These are phyloP conservation scores for Diaporthe citrichinensis DNA, from an alignment of 2,329 filamentous ascomycete genomes.

Conservation along the genomic window DNA sequence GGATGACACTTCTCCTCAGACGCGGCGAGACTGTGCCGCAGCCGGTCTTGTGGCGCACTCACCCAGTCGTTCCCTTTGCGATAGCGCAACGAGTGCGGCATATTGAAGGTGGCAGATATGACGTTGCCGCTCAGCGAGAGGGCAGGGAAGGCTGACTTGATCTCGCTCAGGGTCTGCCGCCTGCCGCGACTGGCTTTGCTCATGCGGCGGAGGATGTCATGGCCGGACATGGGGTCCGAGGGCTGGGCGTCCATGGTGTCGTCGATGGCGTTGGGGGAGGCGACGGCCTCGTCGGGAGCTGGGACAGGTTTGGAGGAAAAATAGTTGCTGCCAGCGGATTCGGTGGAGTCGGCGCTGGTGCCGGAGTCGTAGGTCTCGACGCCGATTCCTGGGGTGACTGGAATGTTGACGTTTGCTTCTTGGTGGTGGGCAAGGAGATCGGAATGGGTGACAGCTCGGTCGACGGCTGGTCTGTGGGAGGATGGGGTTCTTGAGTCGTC, in stretches of 20 bases:
- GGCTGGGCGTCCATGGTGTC: conserved; percentile 41
- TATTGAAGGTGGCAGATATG: conserved; percentile 76
- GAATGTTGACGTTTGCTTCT: conserved; percentile 51
- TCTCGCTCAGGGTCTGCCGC: conserved; percentile 68
- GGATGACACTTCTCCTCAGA: no score
- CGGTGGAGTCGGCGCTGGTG: conserved; percentile 41
- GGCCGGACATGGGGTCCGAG: conserved; percentile 49
- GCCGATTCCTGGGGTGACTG: conserved; percentile 58
- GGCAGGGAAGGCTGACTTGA: conserved; percentile 69
- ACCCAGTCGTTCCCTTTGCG: conserved; percentile 74
- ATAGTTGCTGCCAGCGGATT: conserved; percentile 47
- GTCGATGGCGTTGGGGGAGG: conserved; percentile 44
- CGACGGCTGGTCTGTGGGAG: conserved; percentile 33
- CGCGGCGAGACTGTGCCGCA: neutral
- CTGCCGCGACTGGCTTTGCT: conserved; percentile 58
- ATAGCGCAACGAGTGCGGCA: conserved; percentile 72
- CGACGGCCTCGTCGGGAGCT: conserved; percentile 43
- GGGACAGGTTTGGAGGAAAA: conserved; percentile 45
- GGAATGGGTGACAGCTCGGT: conserved; percentile 42
- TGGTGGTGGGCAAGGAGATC: conserved; percentile 53
- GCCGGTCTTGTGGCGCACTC: conserved; percentile 46
- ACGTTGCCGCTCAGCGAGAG: conserved; percentile 74
- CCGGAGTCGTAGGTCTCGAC: conserved; percentile 50
- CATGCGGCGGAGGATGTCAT: conserved; percentile 60
- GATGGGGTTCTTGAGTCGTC: conserved; percentile 31